These are phyloP conservation scores for Phytopythium sindhum DNA, from an alignment of 352 stramenopile species.

Conservation along the genomic window DNA sequence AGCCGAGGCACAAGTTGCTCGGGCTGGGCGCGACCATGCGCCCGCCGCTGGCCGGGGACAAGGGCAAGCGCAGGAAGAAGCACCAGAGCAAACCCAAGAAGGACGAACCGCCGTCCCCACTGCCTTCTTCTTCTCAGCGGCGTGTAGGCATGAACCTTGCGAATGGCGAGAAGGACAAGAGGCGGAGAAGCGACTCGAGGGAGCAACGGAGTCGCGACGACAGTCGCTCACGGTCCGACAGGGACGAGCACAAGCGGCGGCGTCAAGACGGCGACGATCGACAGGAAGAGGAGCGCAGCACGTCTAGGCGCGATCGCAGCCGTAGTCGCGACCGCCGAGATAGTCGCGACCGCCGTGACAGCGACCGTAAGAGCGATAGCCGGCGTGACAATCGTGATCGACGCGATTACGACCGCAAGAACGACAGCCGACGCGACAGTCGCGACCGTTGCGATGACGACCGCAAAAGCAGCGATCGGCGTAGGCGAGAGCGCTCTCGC, in stretches of 20 bases:
- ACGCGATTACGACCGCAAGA: neutral
- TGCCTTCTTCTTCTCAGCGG: conserved; percentile 8
- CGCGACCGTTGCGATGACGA: conserved; percentile 9
- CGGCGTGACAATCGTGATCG: conserved; percentile 8
- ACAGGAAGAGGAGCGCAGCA: conserved; percentile 1
- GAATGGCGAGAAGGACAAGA: conserved; percentile 8
- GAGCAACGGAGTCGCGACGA: neutral
- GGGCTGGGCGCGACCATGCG: conserved; percentile 90
- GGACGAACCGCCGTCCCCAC: conserved; percentile 4
- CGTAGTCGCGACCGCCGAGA: conserved; percentile 11
- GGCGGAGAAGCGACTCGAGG: conserved; percentile 4
- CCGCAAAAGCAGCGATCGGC: neutral
- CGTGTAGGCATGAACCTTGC: conserved; percentile 7
- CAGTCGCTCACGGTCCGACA: conserved; percentile 2
- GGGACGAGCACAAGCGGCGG: conserved; percentile 12
- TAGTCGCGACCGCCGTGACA: conserved; percentile 15
- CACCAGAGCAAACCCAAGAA: conserved; percentile 5
- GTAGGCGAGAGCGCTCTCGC: conserved; percentile 6
- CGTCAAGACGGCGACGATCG: conserved; percentile 7
- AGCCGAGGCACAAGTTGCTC: conserved; percentile 90
- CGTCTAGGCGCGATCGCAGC: conserved; percentile 10
- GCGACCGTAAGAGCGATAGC: conserved; percentile 13
- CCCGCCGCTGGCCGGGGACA: conserved; percentile 40
- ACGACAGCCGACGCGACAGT: neutral
- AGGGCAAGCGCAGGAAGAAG: conserved; percentile 26